A percentile compares a stretch with the other conserved stretches of the same genome.
phyloP scores from a whole-genome alignment of 1,284 basidiomycete species.

The Fomitopsis schrenkii region DNA sequence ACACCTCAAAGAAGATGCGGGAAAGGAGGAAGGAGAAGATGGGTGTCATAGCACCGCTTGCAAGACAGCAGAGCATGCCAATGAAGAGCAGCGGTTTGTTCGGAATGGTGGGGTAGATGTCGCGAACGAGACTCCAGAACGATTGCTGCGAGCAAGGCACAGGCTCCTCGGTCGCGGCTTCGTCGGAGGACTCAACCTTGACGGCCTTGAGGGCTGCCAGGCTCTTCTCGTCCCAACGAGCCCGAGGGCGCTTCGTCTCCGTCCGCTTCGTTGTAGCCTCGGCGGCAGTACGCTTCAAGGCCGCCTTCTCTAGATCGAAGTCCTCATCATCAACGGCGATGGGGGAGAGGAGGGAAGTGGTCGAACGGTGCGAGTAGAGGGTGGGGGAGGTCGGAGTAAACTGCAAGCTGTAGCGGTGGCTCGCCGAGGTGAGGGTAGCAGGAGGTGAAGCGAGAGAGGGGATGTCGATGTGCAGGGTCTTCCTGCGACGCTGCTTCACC shows the following conservation, averaged over 20 bases:
- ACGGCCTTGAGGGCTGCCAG: slow-evolving; percentile 28
- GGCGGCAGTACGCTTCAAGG: slow-evolving; percentile 19
- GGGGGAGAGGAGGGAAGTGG: slow-evolving; percentile 22
- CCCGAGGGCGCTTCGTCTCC: slow-evolving; percentile 29
- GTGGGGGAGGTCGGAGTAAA: slow-evolving; percentile 51
- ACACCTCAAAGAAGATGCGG: slow-evolving; percentile 76
- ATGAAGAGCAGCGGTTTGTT: slow-evolving; percentile 66
- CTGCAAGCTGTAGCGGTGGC: slow-evolving; percentile 52
- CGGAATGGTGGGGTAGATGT: slow-evolving; percentile 73
- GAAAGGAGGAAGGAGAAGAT: slow-evolving; percentile 90
- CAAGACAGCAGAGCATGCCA: slow-evolving; percentile 63
- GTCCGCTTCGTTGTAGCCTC: slow-evolving; percentile 11
- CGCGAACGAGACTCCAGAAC: slow-evolving; percentile 48
- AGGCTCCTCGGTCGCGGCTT: slow-evolving; percentile 9
- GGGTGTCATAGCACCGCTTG: slow-evolving; percentile 83
- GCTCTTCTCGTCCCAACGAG: slow-evolving; percentile 37
- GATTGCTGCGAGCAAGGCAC: slow-evolving; percentile 23
- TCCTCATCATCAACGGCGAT: slow-evolving; percentile 33
- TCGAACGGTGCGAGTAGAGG: slow-evolving; percentile 28
- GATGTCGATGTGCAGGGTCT: slow-evolving; percentile 30
- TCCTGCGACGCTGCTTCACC: slow-evolving; percentile 19
- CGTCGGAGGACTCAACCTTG: slow-evolving; percentile 27
- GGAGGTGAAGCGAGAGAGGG: slow-evolving; percentile 21
- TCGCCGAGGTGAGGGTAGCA: slow-evolving; percentile 22
- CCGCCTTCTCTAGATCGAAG: slow-evolving; percentile 29